A percentile compares a stretch with the other conserved stretches of the same genome.
Conservation (phyloP, 2,329 filamentous ascomycete genomes). For the Pseudogymnoascus sp. region DNA sequence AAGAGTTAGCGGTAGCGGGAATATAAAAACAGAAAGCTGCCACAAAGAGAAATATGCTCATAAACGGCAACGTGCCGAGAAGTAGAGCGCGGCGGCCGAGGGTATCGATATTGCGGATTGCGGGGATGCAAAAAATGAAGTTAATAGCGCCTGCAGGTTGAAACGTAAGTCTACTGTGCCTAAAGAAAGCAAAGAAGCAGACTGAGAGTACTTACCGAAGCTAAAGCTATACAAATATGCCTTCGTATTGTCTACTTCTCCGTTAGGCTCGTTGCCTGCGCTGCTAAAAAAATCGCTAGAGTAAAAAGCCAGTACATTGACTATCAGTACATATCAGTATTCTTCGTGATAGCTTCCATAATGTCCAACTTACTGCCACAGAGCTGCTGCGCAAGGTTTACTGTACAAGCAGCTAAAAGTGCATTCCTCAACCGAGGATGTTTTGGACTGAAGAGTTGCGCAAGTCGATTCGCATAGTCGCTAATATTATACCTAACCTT, state of each 20-base stretch:
- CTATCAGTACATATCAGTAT: slow-evolving; percentile 13
- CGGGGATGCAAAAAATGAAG: slow-evolving; percentile 53
- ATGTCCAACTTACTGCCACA: neutral
- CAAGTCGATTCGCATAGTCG: neutral
- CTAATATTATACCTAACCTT: neutral
- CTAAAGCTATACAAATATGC: neutral
- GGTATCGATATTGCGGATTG: slow-evolving; percentile 58
- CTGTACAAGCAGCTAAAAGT: neutral
- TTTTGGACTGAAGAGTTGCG: slow-evolving; percentile 17
- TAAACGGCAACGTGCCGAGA: slow-evolving; percentile 55
- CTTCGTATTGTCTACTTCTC: neutral
- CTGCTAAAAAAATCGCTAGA: slow-evolving; percentile 51
- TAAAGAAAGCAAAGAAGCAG: slow-evolving; percentile 53
- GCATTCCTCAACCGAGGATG: neutral
- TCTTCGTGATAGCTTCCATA: neutral
- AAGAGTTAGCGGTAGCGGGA: slow-evolving; percentile 28
- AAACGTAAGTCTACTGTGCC: neutral
- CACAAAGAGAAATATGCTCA: slow-evolving; percentile 36
- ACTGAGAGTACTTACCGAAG: slow-evolving; percentile 35
- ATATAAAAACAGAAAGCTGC: slow-evolving; percentile 38
- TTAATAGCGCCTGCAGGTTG: slow-evolving; percentile 49
- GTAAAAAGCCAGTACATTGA: slow-evolving; percentile 52
- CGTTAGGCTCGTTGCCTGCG: slow-evolving; percentile 28
- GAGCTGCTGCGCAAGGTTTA: neutral
- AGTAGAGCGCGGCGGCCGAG: slow-evolving; percentile 57